Base-by-base conservation (phyloP, 2,329 filamentous ascomycete species). In the Daldinia sp. region DNA sequence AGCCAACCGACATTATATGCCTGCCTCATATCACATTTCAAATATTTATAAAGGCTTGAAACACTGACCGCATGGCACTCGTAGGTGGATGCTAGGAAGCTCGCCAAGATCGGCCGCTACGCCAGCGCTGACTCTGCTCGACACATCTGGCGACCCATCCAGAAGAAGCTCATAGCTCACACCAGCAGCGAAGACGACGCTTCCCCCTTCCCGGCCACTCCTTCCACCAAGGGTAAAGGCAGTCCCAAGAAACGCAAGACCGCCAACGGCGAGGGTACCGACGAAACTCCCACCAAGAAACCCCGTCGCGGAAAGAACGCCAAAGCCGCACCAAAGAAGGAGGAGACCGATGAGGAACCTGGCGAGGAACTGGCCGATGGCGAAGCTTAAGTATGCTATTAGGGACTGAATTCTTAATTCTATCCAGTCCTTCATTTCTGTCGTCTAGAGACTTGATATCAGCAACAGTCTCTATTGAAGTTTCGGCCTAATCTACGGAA, bases 121-220 rank as follows among this genome's bases (percentile, higher is more conserved):
- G 55, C 61, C n/a, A 64, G 55, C 49, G 55, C 49, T 1, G 61
- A 67, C 53, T 68, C 66, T 3, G 66, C 66, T 2, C 27, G 61
- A 1, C 63, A 67, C 34, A 15, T 19, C 39, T 67, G 64, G 63
- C 55, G 9, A 7, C 66, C 63, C 1, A 58, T 68, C 29, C 29
- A 51, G 50, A 58, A 30, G 25, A 68, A 68, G 49, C 66, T 68
- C 5, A 25, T 53, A 9, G 57, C 50, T 1, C 11, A 35, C 10
- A 19, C 43, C n/a, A n/a, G 13, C 11, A 19, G 11, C 5, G 55
- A 10, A 13, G 37, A 3, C 8, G 19, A 23, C 2, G n/a, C 15
- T 4, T 4, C 29, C 8, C 21, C 41, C 7, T 19, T 13, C 39
- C 13, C 25, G 1, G 23, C 34, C 30, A 11, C 45, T 29, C 41